Evolutionary conservation across 2,329 filamentous ascomycete genomes (phyloP).

Genomic region (Eutypa lata): DNA sequence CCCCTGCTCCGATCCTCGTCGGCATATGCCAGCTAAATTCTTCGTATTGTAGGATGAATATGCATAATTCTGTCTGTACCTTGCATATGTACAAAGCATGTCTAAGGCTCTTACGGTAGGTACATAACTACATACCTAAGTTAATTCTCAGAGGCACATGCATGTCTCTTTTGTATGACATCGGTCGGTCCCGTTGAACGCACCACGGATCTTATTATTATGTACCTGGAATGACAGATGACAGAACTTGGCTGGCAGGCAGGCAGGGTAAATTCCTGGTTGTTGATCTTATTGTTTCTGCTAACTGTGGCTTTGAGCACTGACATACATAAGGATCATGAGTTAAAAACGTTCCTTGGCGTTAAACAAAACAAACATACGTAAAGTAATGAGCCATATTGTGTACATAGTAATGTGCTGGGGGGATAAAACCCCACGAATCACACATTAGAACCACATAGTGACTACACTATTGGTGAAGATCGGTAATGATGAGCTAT

Average conservation of each 20-base stretch:
- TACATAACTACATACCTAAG: background rate
- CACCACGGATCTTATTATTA: background rate
- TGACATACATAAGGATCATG: too few relatives aligned
- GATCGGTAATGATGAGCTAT: background rate
- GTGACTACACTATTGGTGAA: background rate
- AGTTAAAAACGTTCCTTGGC: too few relatives aligned
- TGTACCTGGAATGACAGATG: too few relatives aligned
- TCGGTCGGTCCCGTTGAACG: background rate
- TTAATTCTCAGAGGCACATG: background rate
- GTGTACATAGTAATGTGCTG: too few relatives aligned
- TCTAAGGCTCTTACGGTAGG: background rate
- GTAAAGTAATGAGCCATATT: too few relatives aligned
- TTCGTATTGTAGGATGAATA: background rate
- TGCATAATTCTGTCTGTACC: background rate
- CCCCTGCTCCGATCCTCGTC: too few relatives aligned
- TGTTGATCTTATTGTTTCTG: too few relatives aligned
- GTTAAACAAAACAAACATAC: too few relatives aligned
- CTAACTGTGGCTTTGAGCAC: background rate
- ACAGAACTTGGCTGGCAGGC: too few relatives aligned
- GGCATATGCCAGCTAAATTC: too few relatives aligned
- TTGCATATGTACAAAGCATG: background rate
- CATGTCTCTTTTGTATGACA: background rate
- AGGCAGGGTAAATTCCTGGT: background rate
- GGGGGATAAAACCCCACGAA: background rate
- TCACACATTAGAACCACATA: background rate